Evolutionary conservation across 2,329 filamentous ascomycete species (phyloP), one percentile per base, ranked within the genome.

Genomic region (Lasiodiplodia citricola): DNA sequence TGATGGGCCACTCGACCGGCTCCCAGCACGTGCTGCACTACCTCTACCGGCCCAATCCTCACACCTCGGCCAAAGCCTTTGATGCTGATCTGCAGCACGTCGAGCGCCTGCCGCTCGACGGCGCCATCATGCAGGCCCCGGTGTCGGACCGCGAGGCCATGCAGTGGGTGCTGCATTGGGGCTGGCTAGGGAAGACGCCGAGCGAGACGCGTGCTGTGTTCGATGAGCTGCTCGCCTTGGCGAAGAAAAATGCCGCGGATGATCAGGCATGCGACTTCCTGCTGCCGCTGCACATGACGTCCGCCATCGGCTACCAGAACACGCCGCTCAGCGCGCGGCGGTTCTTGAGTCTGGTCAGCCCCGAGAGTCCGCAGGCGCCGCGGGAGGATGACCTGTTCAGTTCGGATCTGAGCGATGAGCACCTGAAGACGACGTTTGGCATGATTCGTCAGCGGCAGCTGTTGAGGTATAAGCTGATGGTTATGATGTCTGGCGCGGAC

Each of bases 401-500:
- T 54, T 71, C 70, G 14, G 72, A 73, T 65, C 62, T 73, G n/a
- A 51, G 74, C 73, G 21, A 76, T 76, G 35, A 73, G 78, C 52
- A 78, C 71, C 66, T 74, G 71, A 54, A 72, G 73, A 35, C 68
- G 74, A 63, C 78, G 73, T 70, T 71, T 76, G 80, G 79, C 57
- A 51, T 74, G 71, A 77, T 85, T 47, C 73, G 75, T 1, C 64
- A 75, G 23, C 71, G 25, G 5, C 18, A n/a, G 35, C 47, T 65
- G 28, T n/a, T 54, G 62, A n/a, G n/a, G 31, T 25, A 52, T n/a
- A 54, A 54, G 75, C 75, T 85, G 72, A 80, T 83, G 16, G 71
- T 86, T 54, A 41, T 65, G 28, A 81, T 82, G 52, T 84, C 83
- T 0, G 84, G 82, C 1, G 78, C 75, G 5, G 84, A 86, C 73